Evolutionary conservation across 495 filamentous ascomycete species (phyloP).

Genomic region (Terfezia claveryi): DNA sequence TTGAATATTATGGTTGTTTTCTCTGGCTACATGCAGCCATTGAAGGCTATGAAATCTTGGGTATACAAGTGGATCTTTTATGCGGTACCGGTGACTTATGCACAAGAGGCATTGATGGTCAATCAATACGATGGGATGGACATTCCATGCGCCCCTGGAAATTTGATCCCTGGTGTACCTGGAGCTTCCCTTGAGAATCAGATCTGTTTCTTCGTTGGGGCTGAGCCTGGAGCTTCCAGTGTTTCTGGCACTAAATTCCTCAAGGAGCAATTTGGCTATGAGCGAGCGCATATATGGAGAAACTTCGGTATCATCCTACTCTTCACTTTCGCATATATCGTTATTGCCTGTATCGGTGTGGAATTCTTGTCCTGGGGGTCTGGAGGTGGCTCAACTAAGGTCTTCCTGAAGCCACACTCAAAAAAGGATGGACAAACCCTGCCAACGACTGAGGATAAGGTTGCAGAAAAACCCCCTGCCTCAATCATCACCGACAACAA

Average conservation of each 20-base stretch:
- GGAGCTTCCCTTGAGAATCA: conserved; percentile 15
- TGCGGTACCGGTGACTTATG: conserved; percentile 25
- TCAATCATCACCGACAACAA: not conserved
- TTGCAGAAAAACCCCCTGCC: not conserved
- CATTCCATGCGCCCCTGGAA: conserved; percentile 11
- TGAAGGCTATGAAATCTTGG: conserved; percentile 21
- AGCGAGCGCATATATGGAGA: conserved; percentile 46
- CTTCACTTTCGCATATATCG: conserved; percentile 44
- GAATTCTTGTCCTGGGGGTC: conserved; percentile 48
- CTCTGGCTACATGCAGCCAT: conserved; percentile 24
- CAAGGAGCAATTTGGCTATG: conserved; percentile 33
- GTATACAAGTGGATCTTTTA: conserved; percentile 23
- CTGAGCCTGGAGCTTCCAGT: conserved; percentile 22
- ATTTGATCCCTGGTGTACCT: conserved; percentile 13
- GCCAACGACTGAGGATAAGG: not conserved
- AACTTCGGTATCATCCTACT: conserved; percentile 59
- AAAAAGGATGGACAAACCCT: conserved; percentile 3
- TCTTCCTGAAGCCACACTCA: conserved; percentile 9
- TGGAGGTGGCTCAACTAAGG: conserved; percentile 32
- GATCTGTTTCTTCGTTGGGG: conserved; percentile 37
- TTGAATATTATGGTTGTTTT: conserved; percentile 21
- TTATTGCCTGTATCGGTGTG: conserved; percentile 44
- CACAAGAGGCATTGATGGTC: conserved; percentile 23
- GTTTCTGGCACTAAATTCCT: conserved; percentile 43
- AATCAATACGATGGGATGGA: conserved; percentile 24